Evolutionary conservation across 768 basidiomycete genomes (phyloP).

Genomic region (Gautieria morchelliformis): DNA sequence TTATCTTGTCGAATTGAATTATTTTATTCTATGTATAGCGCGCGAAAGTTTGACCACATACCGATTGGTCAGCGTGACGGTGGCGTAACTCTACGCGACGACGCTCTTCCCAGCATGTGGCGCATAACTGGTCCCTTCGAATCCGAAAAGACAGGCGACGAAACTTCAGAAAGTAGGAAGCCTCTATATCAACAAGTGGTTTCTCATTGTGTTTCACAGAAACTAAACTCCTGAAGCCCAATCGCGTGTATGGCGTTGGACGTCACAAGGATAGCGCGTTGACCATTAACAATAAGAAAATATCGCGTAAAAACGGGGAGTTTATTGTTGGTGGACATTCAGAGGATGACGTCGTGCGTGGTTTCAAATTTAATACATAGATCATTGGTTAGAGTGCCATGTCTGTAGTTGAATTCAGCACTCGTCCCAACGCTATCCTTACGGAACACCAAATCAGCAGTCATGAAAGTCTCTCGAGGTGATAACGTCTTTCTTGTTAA

Average conservation of each 20-base stretch:
- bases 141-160: constrained; percentile 25
- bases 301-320: constrained; percentile 53
- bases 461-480: constrained; percentile 32
- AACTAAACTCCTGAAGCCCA: constrained; percentile 54
- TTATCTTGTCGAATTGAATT: too few species aligned
- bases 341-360: constrained; percentile 46
- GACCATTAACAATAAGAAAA: constrained; percentile 46
- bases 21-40: too few species aligned
- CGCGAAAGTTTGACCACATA: too few species aligned
- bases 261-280: constrained; percentile 40
- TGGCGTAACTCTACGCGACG: constrained; percentile 1
- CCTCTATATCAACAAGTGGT: constrained; percentile 1
- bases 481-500: constrained; percentile 26
- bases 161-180: constrained; percentile 30
- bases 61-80: background rate
- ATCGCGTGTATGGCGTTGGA: constrained; percentile 43
- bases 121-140: constrained; percentile 47
- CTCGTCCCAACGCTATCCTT: constrained; percentile 40
- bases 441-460: constrained; percentile 38
- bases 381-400: background rate
- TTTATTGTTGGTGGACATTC: constrained; percentile 47
- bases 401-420: constrained; percentile 37
- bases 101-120: constrained; percentile 37
- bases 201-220: constrained; percentile 20
- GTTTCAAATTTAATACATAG: background rate